phyloP scores from a whole-genome alignment of 2,329 filamentous ascomycete species.

The Cryoendolithus antarcticus region DNA sequence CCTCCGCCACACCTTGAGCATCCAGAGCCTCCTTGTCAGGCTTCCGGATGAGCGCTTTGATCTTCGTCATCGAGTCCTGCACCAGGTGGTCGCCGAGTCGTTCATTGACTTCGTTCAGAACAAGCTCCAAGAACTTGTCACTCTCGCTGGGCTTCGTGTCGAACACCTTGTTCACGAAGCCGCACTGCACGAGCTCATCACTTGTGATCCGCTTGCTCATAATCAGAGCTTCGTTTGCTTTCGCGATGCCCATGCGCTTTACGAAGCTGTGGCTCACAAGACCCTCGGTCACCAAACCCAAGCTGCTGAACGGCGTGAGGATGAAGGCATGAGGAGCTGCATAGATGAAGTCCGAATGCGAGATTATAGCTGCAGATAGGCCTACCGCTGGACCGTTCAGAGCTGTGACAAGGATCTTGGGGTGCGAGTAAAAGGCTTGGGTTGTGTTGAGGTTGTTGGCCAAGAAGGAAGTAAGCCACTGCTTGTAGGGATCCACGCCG shows the following conservation, averaged over 20 bases:
- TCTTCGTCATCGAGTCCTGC: constrained; percentile 63
- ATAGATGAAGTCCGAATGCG: constrained; percentile 88
- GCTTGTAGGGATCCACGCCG: constrained; percentile 30
- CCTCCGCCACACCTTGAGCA: constrained; percentile 66
- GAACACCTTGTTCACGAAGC: constrained; percentile 85
- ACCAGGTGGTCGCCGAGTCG: constrained; percentile 67
- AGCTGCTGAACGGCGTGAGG: constrained; percentile 78
- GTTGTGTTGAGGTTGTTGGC: constrained; percentile 81
- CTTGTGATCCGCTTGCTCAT: constrained; percentile 69
- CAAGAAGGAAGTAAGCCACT: constrained; percentile 60
- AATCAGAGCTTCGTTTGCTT: constrained; percentile 84
- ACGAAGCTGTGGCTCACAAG: constrained; percentile 69
- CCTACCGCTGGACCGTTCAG: constrained; percentile 88
- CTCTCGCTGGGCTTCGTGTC: constrained; percentile 46
- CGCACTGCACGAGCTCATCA: constrained; percentile 60
- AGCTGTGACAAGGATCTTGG: constrained; percentile 81
- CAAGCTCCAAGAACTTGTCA: constrained; percentile 55
- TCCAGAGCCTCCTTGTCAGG: constrained; percentile 64
- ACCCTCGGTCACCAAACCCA: constrained; percentile 84
- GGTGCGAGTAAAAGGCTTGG: constrained; percentile 80
- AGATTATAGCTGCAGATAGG: constrained; percentile 70
- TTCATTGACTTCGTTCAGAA: constrained; percentile 70
- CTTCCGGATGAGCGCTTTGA: constrained; percentile 70
- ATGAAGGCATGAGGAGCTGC: constrained; percentile 68
- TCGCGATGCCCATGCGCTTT: constrained; percentile 61